Evolutionary conservation across 1,139 yeast species (phyloP).

Genomic region (Pichia sp.): DNA sequence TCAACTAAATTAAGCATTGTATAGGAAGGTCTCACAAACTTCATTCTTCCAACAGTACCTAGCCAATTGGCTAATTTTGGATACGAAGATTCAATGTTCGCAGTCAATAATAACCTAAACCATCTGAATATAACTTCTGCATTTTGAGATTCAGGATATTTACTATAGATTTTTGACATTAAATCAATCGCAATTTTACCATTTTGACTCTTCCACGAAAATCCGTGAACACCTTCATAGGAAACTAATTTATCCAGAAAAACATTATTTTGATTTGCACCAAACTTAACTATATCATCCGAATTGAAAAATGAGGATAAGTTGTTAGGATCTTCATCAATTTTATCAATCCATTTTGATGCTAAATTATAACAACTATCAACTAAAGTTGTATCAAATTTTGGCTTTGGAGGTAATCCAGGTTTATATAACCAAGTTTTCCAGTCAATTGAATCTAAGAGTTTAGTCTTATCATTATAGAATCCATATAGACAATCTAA

Average conservation of each 20-base stretch:
- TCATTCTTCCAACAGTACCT: slow-evolving; percentile 92
- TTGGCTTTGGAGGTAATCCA: slow-evolving; percentile 84
- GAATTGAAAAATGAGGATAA: slow-evolving; percentile 26
- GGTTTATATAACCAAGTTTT: slow-evolving; percentile 71
- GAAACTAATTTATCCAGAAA: slow-evolving; percentile 65
- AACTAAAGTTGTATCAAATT: slow-evolving; percentile 71
- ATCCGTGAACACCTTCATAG: slow-evolving; percentile 31
- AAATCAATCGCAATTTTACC: slow-evolving; percentile 35
- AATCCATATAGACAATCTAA: slow-evolving; percentile 66
- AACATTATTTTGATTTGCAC: slow-evolving; percentile 71
- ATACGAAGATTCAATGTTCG: slow-evolving; percentile 41
- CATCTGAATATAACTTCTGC: slow-evolving; percentile 81
- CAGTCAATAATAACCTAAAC: slow-evolving; percentile 56
- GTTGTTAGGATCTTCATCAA: slow-evolving; percentile 25
- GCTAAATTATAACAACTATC: slow-evolving; percentile 67
- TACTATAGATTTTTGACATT: slow-evolving; percentile 41
- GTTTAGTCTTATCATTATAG: slow-evolving; percentile 42
- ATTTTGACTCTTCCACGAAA: slow-evolving; percentile 29
- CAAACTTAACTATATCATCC: slow-evolving; percentile 49
- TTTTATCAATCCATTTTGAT: slow-evolving; percentile 49
- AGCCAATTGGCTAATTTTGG: slow-evolving; percentile 67
- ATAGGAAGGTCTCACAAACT: slow-evolving; percentile 85
- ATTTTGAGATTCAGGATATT: slow-evolving; percentile 49
- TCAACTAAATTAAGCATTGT: slow-evolving; percentile 58
- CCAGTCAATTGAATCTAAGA: slow-evolving; percentile 74